Conservation (phyloP, 345 rosid species). For the Eucalyptus guilfoylei region DNA sequence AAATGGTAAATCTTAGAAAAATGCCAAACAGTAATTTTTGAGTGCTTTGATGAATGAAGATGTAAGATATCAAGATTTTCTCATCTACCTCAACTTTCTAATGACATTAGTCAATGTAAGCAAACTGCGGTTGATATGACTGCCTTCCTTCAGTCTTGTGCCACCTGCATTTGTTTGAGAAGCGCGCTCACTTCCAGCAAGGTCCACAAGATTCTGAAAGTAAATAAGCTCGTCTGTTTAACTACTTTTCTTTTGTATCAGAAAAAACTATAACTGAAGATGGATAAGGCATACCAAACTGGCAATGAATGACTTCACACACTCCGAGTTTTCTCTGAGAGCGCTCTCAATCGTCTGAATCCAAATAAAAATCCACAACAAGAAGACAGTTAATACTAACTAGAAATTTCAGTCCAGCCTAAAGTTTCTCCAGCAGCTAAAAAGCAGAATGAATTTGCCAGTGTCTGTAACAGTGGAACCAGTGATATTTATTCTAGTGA, state of each 20-base stretch:
- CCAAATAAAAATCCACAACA: not conserved
- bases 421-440: not conserved
- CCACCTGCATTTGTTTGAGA: constrained; percentile 85
- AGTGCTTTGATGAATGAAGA: not conserved
- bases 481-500: not conserved
- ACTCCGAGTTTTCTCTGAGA: constrained; percentile 63
- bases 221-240: not conserved
- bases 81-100: constrained; percentile 85
- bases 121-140: constrained; percentile 91
- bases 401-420: not conserved
- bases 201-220: constrained; percentile 91
- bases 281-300: constrained; percentile 53
- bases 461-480: not conserved
- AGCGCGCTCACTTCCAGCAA: constrained; percentile 96
- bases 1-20: not conserved
- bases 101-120: constrained; percentile 89
- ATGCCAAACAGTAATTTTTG: not conserved
- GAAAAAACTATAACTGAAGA: not conserved
- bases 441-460: not conserved
- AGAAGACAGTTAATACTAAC: not conserved
- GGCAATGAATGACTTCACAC: constrained; percentile 75
- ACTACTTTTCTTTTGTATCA: not conserved
- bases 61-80: not conserved
- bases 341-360: constrained; percentile 79
- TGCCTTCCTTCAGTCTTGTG: constrained; percentile 79